These are phyloP conservation scores for Coemansia sp. DNA, from an alignment of 192 early-diverging fungal genomes.

Conservation along the genomic window DNA sequence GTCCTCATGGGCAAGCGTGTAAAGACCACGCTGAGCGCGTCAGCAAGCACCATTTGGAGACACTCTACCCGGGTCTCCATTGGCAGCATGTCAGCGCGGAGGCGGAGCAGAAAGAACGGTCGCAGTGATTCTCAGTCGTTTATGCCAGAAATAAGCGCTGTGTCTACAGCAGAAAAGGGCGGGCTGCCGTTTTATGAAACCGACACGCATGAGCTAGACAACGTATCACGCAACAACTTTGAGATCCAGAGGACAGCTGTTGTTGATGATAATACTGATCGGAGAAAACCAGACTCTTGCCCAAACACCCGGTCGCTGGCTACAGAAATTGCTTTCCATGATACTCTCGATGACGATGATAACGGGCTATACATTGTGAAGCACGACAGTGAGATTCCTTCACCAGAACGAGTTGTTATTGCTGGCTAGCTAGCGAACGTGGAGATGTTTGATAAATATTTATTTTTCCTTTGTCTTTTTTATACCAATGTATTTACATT, in stretches of 20 bases:
- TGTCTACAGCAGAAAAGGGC: neutral
- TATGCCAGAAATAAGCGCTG: neutral
- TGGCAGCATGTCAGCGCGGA: neutral
- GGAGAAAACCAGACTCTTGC: too few species aligned
- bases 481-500: too few species aligned
- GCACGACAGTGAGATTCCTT: neutral
- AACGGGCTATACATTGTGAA: neutral
- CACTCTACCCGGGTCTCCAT: conserved; percentile 9
- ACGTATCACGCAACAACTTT: neutral
- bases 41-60: conserved; percentile 24
- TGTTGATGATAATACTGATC: neutral
- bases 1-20: conserved; percentile 63
- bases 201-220: neutral
- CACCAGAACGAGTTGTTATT: neutral
- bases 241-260: neutral
- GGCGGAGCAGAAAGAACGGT: neutral
- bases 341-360: neutral
- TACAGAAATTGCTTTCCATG: neutral
- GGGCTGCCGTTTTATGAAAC: neutral
- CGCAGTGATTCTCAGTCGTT: neutral
- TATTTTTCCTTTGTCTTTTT: too few species aligned
- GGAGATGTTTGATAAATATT: too few species aligned
- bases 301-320: neutral
- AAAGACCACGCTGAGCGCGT: conserved; percentile 24
- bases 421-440: neutral